A percentile compares a stretch with the other conserved stretches of the same genome.
Evolutionary conservation across 2,329 filamentous ascomycete species (phyloP).

Genomic region (Didymella lethalis): DNA sequence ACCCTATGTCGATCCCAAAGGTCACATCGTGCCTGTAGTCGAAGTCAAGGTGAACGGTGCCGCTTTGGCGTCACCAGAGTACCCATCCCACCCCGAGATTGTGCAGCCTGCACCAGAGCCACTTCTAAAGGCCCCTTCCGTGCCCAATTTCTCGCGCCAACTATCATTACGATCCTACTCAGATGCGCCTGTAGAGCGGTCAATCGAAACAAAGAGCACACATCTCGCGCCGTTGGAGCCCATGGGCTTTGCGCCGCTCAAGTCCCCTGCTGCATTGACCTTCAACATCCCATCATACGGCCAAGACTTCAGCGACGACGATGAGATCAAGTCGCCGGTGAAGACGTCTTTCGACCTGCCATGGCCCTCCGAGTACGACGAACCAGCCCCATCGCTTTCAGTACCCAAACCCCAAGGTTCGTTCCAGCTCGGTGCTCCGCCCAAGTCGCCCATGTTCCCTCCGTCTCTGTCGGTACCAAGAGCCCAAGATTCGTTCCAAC

Average conservation of each 20-base stretch:
- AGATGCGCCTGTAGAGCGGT: slow-evolving; percentile 23
- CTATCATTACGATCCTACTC: slow-evolving; percentile 40
- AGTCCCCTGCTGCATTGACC: slow-evolving; percentile 40
- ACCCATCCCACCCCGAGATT: slow-evolving; percentile 21
- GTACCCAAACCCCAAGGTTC: slow-evolving; percentile 23
- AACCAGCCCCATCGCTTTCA: slow-evolving; percentile 22
- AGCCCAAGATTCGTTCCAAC: slow-evolving; percentile 23
- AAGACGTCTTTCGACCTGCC: slow-evolving; percentile 42
- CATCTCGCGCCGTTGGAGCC: slow-evolving; percentile 22
- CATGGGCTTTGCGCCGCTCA: slow-evolving; percentile 35
- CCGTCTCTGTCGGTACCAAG: slow-evolving; percentile 17
- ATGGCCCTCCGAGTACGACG: slow-evolving; percentile 42
- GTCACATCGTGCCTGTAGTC: slow-evolving; percentile 48
- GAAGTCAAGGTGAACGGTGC: slow-evolving; percentile 41
- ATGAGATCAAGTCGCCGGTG: slow-evolving; percentile 40
- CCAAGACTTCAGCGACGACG: slow-evolving; percentile 22
- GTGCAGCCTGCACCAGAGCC: slow-evolving; percentile 24
- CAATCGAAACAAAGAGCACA: slow-evolving; percentile 21
- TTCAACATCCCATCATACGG: slow-evolving; percentile 38
- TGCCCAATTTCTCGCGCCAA: slow-evolving; percentile 52
- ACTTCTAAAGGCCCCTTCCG: slow-evolving; percentile 25
- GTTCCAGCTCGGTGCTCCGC: slow-evolving; percentile 23
- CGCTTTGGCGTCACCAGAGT: slow-evolving; percentile 16
- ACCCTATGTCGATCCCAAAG: slow-evolving; percentile 50
- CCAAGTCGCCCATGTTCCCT: slow-evolving; percentile 35